A percentile compares a stretch with the other conserved stretches of the same genome.
Evolutionary conservation across 768 basidiomycete species (phyloP).

Genomic region (Termitomyces eurrhizus): DNA sequence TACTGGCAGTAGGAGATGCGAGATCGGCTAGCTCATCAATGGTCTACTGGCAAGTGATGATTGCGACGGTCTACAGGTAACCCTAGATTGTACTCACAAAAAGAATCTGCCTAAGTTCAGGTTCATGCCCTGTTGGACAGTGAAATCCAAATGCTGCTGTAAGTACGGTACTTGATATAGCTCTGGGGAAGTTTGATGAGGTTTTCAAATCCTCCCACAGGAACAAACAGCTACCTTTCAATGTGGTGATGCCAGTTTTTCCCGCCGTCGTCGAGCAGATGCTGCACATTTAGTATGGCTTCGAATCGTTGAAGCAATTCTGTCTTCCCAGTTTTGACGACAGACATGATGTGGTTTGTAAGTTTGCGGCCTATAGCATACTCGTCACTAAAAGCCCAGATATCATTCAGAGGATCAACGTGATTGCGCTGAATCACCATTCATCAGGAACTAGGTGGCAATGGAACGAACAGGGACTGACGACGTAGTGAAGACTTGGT

Average conservation of each 20-base stretch:
- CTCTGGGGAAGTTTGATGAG: not conserved
- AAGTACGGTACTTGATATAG: not conserved
- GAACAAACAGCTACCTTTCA: not conserved
- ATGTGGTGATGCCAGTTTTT: not conserved
- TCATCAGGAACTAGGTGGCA: not conserved
- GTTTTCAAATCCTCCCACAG: not conserved
- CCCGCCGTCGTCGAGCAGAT: not conserved
- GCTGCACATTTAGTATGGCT: not conserved
- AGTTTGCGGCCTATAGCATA: not conserved
- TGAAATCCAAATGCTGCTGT: conserved; percentile 1
- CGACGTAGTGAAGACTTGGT: not conserved
- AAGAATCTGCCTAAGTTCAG: not conserved
- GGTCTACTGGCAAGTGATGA: not conserved
- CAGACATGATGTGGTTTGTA: not conserved
- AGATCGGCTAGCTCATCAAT: not conserved
- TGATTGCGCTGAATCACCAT: not conserved
- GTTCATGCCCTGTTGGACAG: not conserved
- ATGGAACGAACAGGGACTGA: not conserved
- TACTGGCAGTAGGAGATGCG: not conserved
- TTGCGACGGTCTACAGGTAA: not conserved
- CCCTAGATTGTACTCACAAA: not conserved
- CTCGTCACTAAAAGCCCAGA: not conserved
- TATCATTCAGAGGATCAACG: not conserved
- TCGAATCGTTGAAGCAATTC: not conserved
- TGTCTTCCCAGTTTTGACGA: not conserved